Conservation (phyloP, 2,329 filamentous ascomycete genomes). For the Fusarium annulatum region DNA sequence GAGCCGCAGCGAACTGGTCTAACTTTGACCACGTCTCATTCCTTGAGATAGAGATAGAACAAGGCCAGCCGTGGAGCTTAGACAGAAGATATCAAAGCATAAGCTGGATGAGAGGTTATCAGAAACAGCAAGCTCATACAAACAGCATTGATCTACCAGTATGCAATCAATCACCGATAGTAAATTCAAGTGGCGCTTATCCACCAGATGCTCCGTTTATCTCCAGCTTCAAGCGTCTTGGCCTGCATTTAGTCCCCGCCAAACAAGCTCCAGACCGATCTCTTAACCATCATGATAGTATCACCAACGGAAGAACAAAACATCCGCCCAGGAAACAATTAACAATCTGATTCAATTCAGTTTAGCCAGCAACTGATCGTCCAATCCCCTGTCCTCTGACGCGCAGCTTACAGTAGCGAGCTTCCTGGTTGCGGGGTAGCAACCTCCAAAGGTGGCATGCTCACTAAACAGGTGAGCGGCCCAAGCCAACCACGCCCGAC, state of each 20-base stretch:
- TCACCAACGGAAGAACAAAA: slow-evolving; percentile 11
- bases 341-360: background rate
- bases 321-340: slow-evolving; percentile 17
- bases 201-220: slow-evolving; percentile 11
- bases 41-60: background rate
- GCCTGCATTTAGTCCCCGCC: slow-evolving; percentile 43
- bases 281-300: background rate
- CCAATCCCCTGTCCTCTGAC: slow-evolving; percentile 42
- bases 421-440: slow-evolving; percentile 44
- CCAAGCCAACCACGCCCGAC: slow-evolving; percentile 26
- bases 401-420: slow-evolving; percentile 30
- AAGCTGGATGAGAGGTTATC: background rate
- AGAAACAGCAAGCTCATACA: slow-evolving; percentile 5
- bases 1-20: background rate
- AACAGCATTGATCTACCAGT: background rate
- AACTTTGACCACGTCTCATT: background rate
- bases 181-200: slow-evolving; percentile 14
- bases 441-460: slow-evolving; percentile 27
- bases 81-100: background rate
- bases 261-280: slow-evolving; percentile 36
- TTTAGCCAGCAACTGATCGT: slow-evolving; percentile 25
- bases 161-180: slow-evolving; percentile 6
- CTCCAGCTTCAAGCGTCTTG: slow-evolving; percentile 34
- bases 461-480: slow-evolving; percentile 6
- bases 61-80: background rate